A percentile compares a stretch with the other conserved stretches of the same genome.
These are phyloP conservation scores for Atractiella rhizophila DNA, from an alignment of 768 basidiomycete genomes.

Conservation along the genomic window DNA sequence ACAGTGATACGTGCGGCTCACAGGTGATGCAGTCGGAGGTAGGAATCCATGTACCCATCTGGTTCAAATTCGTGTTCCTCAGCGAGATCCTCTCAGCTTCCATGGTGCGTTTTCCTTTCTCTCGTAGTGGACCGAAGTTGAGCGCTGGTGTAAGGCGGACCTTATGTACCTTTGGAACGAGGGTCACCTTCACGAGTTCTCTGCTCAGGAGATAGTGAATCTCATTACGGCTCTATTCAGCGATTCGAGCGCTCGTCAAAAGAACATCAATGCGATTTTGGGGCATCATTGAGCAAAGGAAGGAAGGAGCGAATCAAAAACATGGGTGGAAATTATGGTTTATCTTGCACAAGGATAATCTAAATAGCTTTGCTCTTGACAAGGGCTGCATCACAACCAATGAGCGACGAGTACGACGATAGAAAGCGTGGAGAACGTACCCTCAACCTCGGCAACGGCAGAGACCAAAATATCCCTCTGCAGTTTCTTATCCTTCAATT, in stretches of 20 bases:
- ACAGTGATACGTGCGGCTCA: too few species aligned
- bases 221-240: slow-evolving; percentile 24
- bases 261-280: slow-evolving; percentile 16
- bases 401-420: slow-evolving; percentile 1
- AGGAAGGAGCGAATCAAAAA: too few species aligned
- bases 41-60: slow-evolving; percentile 22
- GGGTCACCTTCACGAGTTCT: slow-evolving; percentile 25
- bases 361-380: slow-evolving; percentile 83
- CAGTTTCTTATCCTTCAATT: slow-evolving; percentile 60
- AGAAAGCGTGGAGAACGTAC: slow-evolving; percentile 33
- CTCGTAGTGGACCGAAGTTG: neutral
- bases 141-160: slow-evolving; percentile 18
- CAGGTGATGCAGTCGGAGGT: slow-evolving; percentile 14
- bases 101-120: slow-evolving; percentile 3
- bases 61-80: slow-evolving; percentile 27
- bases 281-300: too few species aligned
- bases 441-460: slow-evolving; percentile 72
- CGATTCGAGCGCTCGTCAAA: slow-evolving; percentile 13
- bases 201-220: slow-evolving; percentile 20
- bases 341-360: too few species aligned
- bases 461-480: slow-evolving; percentile 56
- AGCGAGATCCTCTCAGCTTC: slow-evolving; percentile 23
- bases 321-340: too few species aligned
- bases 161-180: slow-evolving; percentile 25
- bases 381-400: slow-evolving; percentile 33